These are phyloP conservation scores for Xanthoconium separans DNA, from an alignment of 1,284 basidiomycete genomes.

Conservation along the genomic window DNA sequence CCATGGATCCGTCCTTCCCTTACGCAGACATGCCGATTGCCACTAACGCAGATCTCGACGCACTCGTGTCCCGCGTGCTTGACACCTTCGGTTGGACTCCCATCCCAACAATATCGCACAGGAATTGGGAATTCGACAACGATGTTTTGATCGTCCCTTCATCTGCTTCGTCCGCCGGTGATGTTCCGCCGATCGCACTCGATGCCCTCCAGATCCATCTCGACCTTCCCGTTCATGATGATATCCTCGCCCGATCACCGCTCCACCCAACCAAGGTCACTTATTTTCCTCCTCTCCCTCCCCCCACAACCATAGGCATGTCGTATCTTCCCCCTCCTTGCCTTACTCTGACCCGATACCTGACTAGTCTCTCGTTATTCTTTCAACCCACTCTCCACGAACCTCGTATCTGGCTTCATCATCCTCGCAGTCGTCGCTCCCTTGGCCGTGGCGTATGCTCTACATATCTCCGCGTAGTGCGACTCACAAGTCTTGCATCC, in stretches of 20 bases:
- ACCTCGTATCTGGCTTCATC: constrained; percentile 19
- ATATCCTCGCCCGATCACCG: constrained; percentile 22
- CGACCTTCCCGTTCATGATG: constrained; percentile 27
- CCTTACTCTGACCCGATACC: constrained; percentile 2
- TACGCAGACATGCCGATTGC: constrained; percentile 19
- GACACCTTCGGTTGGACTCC: constrained; percentile 26
- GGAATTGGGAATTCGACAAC: constrained; percentile 31
- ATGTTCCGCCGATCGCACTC: constrained; percentile 9
- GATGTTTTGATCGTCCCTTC: constrained; percentile 26
- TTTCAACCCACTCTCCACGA: constrained; percentile 9
- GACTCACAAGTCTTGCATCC: neutral
- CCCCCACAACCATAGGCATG: constrained; percentile 18
- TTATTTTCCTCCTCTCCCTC: constrained; percentile 24
- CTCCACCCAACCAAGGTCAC: constrained; percentile 29
- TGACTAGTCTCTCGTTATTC: constrained; percentile 11
- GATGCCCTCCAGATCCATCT: constrained; percentile 25
- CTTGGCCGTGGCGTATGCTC: constrained; percentile 17
- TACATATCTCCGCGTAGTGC: constrained; percentile 10
- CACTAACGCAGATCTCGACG: constrained; percentile 27
- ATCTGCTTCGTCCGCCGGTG: neutral
- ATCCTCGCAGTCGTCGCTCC: constrained; percentile 19
- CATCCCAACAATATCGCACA: constrained; percentile 12
- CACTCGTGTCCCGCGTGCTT: constrained; percentile 27
- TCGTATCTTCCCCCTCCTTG: neutral
- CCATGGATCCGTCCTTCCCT: constrained; percentile 28